Base-by-base conservation (phyloP, 306 rosid genomes). In the Rubus parviflorus region DNA sequence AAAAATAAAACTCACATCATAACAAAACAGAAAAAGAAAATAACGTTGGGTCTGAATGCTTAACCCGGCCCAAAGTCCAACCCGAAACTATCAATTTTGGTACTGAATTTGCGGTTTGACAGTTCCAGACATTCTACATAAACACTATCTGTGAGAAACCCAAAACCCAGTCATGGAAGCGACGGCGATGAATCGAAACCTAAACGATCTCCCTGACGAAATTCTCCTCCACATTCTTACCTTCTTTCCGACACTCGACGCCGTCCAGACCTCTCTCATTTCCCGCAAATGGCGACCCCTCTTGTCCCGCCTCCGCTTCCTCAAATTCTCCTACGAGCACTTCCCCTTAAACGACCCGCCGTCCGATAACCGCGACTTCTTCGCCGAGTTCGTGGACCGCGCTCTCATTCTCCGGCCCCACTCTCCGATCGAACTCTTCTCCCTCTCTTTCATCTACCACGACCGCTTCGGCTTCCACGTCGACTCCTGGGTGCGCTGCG, bases 371-470 rank as follows among this genome's bases (percentile, higher is more conserved):
- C 63, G 64, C 75, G 64, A 53, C n/a, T 37, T 52, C 13, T 72
- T 52, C 38, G 49, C 64, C 64, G 48, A 17, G 19, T 72, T 52
- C 46, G 9, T 72, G 38, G 64, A 72, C 37, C 64, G 63, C 75
- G 48, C 22, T 8, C 49, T 72, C 37, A 52, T 72, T 3, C 19
- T 2, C 48, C 76, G 76, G 48, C 9, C 76, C 49, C 43, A 52
- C 23, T 2, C 64, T 6, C 75, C 63, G 38, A 3, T 38, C 38
- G 49, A 72, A 65, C 42, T 61, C 42, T 72, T 72, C 64, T 46
- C 38, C 22, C 65, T 72, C 76, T 37, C 64, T 8, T 54, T 72
- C 76, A 72, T 72, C 65, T 72, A 53, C 76, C 37, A 72, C n/a
- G 65, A 17, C 57, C 76, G 23, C 49, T 54, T 53, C 65, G 4